These are phyloP conservation scores for Kodamaea suecica DNA, from an alignment of 1,139 yeast species.

Conservation along the genomic window DNA sequence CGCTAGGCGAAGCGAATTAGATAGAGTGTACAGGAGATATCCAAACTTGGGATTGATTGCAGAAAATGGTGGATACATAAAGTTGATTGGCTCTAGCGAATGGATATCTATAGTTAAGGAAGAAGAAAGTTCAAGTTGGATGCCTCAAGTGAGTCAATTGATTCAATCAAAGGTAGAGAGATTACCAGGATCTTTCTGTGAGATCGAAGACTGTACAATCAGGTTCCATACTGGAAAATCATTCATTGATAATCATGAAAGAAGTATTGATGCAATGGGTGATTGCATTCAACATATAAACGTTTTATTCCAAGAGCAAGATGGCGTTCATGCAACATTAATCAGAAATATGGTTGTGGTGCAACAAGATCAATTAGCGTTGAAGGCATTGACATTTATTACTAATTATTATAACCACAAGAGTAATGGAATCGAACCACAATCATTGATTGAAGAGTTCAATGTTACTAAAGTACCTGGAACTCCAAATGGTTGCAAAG, in stretches of 20 bases:
- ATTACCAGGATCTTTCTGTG: constrained; percentile 73
- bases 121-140: constrained; percentile 54
- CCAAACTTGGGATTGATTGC: constrained; percentile 80
- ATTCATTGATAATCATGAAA: constrained; percentile 56
- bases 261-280: constrained; percentile 70
- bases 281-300: constrained; percentile 84
- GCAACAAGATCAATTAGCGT: constrained; percentile 53
- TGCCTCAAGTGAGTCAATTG: constrained; percentile 56
- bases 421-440: constrained; percentile 15
- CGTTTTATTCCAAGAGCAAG: constrained; percentile 53
- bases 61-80: constrained; percentile 81
- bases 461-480: constrained; percentile 18
- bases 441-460: constrained; percentile 23
- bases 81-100: constrained; percentile 46
- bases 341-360: constrained; percentile 68
- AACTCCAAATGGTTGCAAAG: not conserved
- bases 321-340: constrained; percentile 74
- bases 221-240: constrained; percentile 70
- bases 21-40: constrained; percentile 63
- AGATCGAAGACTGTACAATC: constrained; percentile 71
- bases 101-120: constrained; percentile 70
- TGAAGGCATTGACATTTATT: constrained; percentile 52
- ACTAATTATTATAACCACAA: constrained; percentile 29
- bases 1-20: constrained; percentile 60
- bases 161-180: constrained; percentile 71